Evolutionary conservation across 805 yeast genomes (phyloP).

Genomic region (Yarrowia sp.): DNA sequence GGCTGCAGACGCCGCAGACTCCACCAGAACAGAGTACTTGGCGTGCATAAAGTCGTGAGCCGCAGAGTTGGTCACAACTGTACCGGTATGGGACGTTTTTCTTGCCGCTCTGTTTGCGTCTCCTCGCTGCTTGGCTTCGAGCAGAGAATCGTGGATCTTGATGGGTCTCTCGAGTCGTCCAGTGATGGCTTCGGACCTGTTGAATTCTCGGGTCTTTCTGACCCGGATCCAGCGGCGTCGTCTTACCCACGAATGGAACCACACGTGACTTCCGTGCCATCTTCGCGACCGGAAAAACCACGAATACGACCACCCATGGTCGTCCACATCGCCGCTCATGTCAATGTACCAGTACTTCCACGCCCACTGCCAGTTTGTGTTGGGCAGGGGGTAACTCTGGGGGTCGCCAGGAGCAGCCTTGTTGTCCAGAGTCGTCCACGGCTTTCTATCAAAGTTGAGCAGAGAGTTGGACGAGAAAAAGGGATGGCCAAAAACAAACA

Average conservation of each 20-base stretch:
- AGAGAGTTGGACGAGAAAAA: conserved; percentile 50
- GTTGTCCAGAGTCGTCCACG: conserved; percentile 47
- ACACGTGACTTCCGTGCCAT: conserved; percentile 69
- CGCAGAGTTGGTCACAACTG: neutral
- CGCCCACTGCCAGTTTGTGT: conserved; percentile 67
- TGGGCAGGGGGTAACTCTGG: conserved; percentile 56
- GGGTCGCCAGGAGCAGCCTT: conserved; percentile 45
- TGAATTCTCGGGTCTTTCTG: conserved; percentile 38
- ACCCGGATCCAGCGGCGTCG: conserved; percentile 69
- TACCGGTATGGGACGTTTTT: neutral
- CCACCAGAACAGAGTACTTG: conserved; percentile 16
- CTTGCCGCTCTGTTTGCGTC: conserved; percentile 4
- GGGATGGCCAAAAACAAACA: conserved; percentile 51
- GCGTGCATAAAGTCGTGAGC: conserved; percentile 26
- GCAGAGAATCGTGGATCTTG: conserved; percentile 3
- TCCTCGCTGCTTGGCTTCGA: conserved; percentile 22
- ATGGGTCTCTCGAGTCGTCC: conserved; percentile 33
- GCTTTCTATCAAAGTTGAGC: conserved; percentile 51
- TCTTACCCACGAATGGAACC: conserved; percentile 67
- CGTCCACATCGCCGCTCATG: conserved; percentile 75
- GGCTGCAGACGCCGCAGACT: conserved; percentile 3
- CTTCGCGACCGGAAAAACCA: conserved; percentile 55
- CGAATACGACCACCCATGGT: conserved; percentile 84
- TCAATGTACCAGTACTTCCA: conserved; percentile 78
- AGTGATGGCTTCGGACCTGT: conserved; percentile 19